Conservation (phyloP, 2,329 filamentous ascomycete genomes). For the Botrytis cinerea region DNA sequence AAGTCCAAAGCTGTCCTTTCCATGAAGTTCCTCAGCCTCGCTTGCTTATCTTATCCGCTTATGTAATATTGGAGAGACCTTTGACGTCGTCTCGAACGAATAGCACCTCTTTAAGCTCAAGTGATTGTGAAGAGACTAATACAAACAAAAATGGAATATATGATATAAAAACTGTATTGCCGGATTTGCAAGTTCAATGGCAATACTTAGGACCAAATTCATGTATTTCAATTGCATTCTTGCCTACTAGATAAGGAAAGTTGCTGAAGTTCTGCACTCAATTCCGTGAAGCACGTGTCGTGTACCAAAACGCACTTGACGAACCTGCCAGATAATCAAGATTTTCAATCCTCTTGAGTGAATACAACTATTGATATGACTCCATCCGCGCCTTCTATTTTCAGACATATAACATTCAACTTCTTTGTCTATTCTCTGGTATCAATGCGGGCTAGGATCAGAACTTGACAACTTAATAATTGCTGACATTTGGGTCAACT, state of each 20-base stretch:
- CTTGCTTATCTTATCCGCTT: background rate
- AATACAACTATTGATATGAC: background rate
- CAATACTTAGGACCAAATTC: background rate
- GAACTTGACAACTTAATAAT: background rate
- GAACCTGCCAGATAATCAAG: background rate
- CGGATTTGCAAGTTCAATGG: background rate
- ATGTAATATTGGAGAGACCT: background rate
- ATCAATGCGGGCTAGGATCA: background rate
- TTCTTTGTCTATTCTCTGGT: background rate
- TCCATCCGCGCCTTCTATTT: background rate
- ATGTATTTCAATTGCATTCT: background rate
- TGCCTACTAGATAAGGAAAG: background rate
- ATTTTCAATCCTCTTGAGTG: background rate
- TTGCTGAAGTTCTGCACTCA: background rate
- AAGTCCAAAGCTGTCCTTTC: conserved; percentile 16
- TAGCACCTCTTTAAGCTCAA: background rate
- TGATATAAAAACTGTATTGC: background rate
- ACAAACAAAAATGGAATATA: background rate
- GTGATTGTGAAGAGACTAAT: background rate
- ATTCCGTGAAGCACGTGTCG: background rate
- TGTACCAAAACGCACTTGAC: background rate
- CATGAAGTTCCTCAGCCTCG: background rate
- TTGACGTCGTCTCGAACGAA: background rate
- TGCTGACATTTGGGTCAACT: background rate
- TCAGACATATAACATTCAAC: background rate